Evolutionary conservation across 805 yeast species (phyloP), one percentile per base, ranked within the genome.

Genomic region (Cyberlindnera maritima): DNA sequence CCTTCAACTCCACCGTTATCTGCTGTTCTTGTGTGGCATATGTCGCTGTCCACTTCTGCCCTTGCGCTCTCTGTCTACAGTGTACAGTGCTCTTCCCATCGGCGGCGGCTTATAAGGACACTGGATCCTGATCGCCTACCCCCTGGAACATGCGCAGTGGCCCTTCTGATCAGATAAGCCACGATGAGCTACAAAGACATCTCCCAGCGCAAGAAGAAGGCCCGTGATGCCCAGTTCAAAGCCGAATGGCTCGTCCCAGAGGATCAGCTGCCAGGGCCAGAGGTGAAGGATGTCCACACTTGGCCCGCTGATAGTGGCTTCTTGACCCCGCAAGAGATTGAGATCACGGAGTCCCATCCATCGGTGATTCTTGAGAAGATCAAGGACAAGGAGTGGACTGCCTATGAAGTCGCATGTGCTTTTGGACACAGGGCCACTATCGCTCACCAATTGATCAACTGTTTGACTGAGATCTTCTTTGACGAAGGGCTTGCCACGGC

Each of bases 401-500:
- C 83, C 1, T 60, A 64, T 0, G 71, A 75, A 40, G 81, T 81
- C 3, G 66, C 77, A 1, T 62, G 61, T 9, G 85, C 86, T 1
- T 81, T 75, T 60, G 73, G 80, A 49, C 81, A 81, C 56, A 62
- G 86, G 37, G 79, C 85, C 4, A 71, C 80, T 3, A 62, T 79
- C 18, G 81, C 81, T 0, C 84, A 80, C 50, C 85, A 81, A 54
- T 62, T 81, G 49, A 62, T 64, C 47, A 74, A 65, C 49, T 64
- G 64, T 49, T 46, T 59, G 4, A 43, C 59, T 11, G 68, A 65
- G 43, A 47, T 65, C 10, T 80, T 84, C 57, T 68, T 79, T 35
- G 79, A 77, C 15, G 76, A 77, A 43, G 90, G 86, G 7, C 66
- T 83, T 41, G 64, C 67, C 46, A 69, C 73, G 46, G 89, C 89